Percentiles rank a stretch among this genome's conserved stretches.
Evolutionary conservation across 2,329 filamentous ascomycete genomes (phyloP).

Genomic region (Colletotrichum scovillei): DNA sequence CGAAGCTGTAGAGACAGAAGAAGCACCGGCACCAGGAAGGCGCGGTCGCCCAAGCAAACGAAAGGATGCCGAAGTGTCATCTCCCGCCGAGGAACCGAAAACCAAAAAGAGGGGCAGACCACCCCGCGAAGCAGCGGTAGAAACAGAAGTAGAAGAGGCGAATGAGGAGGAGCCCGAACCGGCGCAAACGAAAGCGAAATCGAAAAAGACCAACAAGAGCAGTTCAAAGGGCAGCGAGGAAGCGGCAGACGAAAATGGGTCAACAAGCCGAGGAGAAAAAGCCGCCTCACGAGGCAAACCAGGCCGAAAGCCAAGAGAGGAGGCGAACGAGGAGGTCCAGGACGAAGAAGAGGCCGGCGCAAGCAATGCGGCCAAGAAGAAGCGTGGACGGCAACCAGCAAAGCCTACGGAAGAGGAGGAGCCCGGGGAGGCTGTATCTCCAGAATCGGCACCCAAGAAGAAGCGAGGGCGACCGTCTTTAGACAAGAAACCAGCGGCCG

Average conservation of each 20-base stretch:
- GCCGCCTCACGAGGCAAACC: neutral
- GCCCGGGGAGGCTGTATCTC: conserved; percentile 36
- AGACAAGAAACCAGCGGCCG: conserved; percentile 26
- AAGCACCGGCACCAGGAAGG: conserved; percentile 39
- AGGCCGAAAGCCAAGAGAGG: conserved; percentile 6
- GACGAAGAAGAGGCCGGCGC: neutral
- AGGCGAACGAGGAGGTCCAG: neutral
- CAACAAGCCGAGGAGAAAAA: neutral
- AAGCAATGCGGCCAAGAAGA: neutral
- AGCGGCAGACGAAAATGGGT: neutral
- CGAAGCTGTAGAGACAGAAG: conserved; percentile 35
- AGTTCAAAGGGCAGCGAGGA: neutral
- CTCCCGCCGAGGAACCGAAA: conserved; percentile 1
- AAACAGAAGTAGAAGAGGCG: neutral
- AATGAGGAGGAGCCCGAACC: conserved; percentile 1
- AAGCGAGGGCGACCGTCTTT: conserved; percentile 44
- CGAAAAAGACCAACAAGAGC: neutral
- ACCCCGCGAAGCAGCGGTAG: neutral
- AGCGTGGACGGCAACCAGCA: neutral
- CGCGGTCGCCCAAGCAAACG: conserved; percentile 42
- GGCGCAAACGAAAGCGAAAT: conserved; percentile 1
- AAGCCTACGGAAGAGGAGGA: neutral
- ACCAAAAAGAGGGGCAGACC: conserved; percentile 25
- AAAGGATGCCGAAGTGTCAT: neutral
- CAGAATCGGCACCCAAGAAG: conserved; percentile 36